Base-by-base conservation (phyloP, 345 rosid species). In the Microcos paniculata region DNA sequence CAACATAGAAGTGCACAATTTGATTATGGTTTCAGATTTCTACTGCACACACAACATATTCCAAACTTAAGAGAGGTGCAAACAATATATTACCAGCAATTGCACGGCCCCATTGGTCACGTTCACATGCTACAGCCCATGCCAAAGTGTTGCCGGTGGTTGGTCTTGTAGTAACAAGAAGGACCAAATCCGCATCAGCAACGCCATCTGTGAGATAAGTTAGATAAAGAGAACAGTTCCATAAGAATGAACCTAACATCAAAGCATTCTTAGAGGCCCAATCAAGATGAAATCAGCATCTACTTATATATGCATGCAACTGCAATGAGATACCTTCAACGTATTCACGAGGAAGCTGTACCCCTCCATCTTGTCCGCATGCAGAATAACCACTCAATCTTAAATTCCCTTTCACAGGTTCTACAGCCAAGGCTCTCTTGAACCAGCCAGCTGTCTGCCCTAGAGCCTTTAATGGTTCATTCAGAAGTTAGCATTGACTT, bases 41-140 rank as follows among this genome's bases (percentile, higher is more conserved):
- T 43, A 35, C 66, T 10, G 63, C 65, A 75, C 8, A 14, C 0
- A 63, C 18, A 23, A 30, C 35, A 58, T 10, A 67, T 35, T 19
- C 62, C 14, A 35, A n/a, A 51, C 23, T 8, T 10, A 28, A 53
- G 57, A 51, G 62, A 69, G 23, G 43, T 42, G 19, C 24, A 33
- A 78, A 30, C 14, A 62, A 71, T 59, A 66, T 5, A 45, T 63
- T 87, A 90, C 99, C 99, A 83, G 99, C 99, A 77, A 96, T 88
- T 57, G 99, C 99, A 73, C 99, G 97, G 56, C 99, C 99, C 99
- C 99, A 96, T 53, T 96, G 99, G 83, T 96, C 98, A 46, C 99
- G 95, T 74, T 96, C 99, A 72, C 99, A 96, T 72, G 98, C 99
- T 78, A 96, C 99, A 26, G 99, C 99, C 99, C 99, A 96, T 46